Evolutionary conservation across 768 basidiomycete genomes (phyloP), one percentile per base, ranked within the genome.

Genomic region (Suillus paluster): DNA sequence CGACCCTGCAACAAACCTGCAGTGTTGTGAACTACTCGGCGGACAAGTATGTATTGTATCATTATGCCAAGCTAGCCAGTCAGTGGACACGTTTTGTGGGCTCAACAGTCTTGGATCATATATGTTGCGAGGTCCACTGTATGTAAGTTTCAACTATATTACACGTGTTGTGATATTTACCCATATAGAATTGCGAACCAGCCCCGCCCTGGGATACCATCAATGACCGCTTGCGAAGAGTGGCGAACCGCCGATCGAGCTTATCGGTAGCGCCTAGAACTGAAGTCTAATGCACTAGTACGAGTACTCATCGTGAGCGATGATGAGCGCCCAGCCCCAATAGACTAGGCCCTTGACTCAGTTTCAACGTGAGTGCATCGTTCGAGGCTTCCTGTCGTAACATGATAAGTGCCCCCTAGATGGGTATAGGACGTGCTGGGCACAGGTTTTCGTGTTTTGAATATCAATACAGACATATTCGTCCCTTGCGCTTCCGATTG

Each of bases 161-260:
- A 19, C 19, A 50, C 27, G 14, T 21, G 36, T 38, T 55, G 10
- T 38, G 34, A 53, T 48, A 7, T 23, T 21, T 21, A 15, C 34
- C 9, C 15, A 21, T 21, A 54, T 54, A 23, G 21, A 8, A 10
- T 36, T 23, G 17, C 38, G 36, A 55, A 55, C 38, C 54, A 17
- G 19, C 36, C 36, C 17, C 23, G 38, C 34, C 53, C 53, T 50
- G 21, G 15, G 34, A 9, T 21, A 38, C 36, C 21, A 54, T 54
- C 53, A 54, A 52, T 19, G 38, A 9, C 27, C 54, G 54, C 54
- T 55, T 23, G 38, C 54, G 54, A 54, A 54, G 15, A 38, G 36
- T 54, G 53, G 36, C 34, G 9, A 55, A 55, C 54, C 38, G 14
- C 54, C 19, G 33, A 36, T 7, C 14, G 23, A 55, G 17, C 54